Percentiles rank a stretch among this genome's conserved stretches.
These are phyloP conservation scores for Mycena latifolia DNA, from an alignment of 768 basidiomycete genomes.

Conservation along the genomic window DNA sequence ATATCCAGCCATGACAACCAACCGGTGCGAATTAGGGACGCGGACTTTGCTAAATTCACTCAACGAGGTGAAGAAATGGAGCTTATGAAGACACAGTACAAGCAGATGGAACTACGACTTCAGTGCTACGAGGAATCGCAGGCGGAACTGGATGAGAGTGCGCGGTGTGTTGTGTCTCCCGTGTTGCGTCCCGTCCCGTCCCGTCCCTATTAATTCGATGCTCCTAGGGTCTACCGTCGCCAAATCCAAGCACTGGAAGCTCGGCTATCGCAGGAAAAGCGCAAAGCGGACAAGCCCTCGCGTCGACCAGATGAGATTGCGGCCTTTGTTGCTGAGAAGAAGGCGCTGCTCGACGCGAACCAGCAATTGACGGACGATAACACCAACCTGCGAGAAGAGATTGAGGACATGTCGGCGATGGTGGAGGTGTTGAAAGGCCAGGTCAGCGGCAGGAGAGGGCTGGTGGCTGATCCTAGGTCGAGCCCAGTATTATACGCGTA, in stretches of 20 bases:
- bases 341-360: constrained; percentile 61
- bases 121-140: constrained; percentile 70
- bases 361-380: constrained; percentile 71
- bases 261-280: constrained; percentile 60
- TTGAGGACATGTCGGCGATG: constrained; percentile 79
- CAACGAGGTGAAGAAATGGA: constrained; percentile 71
- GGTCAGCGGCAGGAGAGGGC: constrained; percentile 56
- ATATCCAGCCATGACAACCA: background rate
- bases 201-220: constrained; percentile 10
- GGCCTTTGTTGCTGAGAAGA: constrained; percentile 60
- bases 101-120: constrained; percentile 75
- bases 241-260: constrained; percentile 75
- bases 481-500: constrained; percentile 50
- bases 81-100: constrained; percentile 66
- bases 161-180: constrained; percentile 60
- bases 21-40: constrained; percentile 65
- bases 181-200: background rate
- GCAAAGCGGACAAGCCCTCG: constrained; percentile 51
- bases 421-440: constrained; percentile 75
- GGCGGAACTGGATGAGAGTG: constrained; percentile 65
- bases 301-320: constrained; percentile 55
- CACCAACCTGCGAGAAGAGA: constrained; percentile 61
- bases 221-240: constrained; percentile 64
- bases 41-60: constrained; percentile 79
- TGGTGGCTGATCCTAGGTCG: constrained; percentile 61